Evolutionary conservation across 2,329 filamentous ascomycete genomes (phyloP).

Genomic region (Pseudogymnoascus sp.): DNA sequence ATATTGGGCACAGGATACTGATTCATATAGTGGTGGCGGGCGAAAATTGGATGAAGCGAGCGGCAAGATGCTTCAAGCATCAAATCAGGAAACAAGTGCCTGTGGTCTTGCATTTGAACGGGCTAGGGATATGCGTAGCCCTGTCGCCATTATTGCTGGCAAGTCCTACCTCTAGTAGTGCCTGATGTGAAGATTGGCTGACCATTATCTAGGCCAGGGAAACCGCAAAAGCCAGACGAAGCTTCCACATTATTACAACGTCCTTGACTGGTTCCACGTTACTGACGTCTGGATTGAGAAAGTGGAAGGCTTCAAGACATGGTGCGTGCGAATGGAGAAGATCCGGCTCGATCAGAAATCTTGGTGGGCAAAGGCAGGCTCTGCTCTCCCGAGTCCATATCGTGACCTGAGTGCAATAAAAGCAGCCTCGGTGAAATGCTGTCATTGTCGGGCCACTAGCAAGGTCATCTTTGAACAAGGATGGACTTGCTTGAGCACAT

Average conservation of each 20-base stretch:
- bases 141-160: slow-evolving; percentile 51
- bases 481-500: slow-evolving; percentile 51
- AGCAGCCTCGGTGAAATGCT: slow-evolving; percentile 31
- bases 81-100: slow-evolving; percentile 38
- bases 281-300: slow-evolving; percentile 63
- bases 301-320: slow-evolving; percentile 29
- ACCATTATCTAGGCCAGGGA: slow-evolving; percentile 38
- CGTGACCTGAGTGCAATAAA: slow-evolving; percentile 16
- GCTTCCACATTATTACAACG: slow-evolving; percentile 53
- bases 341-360: slow-evolving; percentile 43
- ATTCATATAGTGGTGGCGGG: slow-evolving; percentile 44
- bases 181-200: slow-evolving; percentile 12
- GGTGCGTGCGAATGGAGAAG: slow-evolving; percentile 61
- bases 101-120: slow-evolving; percentile 37
- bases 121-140: slow-evolving; percentile 38
- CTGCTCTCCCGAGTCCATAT: slow-evolving; percentile 28
- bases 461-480: slow-evolving; percentile 38
- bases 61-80: slow-evolving; percentile 35
- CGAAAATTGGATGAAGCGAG: slow-evolving; percentile 40
- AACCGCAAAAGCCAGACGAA: slow-evolving; percentile 42
- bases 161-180: slow-evolving; percentile 20
- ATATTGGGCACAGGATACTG: slow-evolving; percentile 9
- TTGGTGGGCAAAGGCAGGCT: slow-evolving; percentile 49
- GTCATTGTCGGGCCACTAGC: slow-evolving; percentile 33
- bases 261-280: slow-evolving; percentile 62